Conservation (phyloP, 768 basidiomycete genomes). For the Phaeotremella fagi region DNA sequence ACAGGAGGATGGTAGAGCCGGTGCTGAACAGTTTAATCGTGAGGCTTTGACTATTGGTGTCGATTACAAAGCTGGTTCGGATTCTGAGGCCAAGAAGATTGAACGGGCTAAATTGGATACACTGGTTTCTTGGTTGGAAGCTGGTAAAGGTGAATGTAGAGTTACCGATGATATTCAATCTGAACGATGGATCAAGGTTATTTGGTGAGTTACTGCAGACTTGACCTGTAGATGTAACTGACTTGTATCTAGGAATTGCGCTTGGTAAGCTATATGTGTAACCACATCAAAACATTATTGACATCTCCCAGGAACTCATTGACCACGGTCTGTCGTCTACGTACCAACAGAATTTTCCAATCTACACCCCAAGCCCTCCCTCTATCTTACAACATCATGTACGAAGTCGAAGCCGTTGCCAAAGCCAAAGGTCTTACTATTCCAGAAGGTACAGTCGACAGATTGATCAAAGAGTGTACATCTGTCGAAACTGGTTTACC, state of each 20-base stretch:
- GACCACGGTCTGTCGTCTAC: constrained; percentile 38
- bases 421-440: constrained; percentile 40
- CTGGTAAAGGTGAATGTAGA: constrained; percentile 33
- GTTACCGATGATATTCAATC: constrained; percentile 41
- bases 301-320: constrained; percentile 41
- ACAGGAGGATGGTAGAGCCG: constrained; percentile 16
- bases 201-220: constrained; percentile 39
- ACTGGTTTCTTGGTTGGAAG: constrained; percentile 25
- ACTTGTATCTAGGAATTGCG: not conserved
- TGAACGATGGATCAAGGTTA: constrained; percentile 47
- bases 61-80: constrained; percentile 24
- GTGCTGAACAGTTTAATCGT: constrained; percentile 42
- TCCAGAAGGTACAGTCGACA: constrained; percentile 39
- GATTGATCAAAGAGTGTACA: constrained; percentile 43
- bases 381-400: constrained; percentile 39
- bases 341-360: constrained; percentile 40
- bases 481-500: constrained; percentile 39
- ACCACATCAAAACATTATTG: too few species aligned
- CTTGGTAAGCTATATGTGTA: not conserved
- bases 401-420: constrained; percentile 40
- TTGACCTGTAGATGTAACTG: too few species aligned
- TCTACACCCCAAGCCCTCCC: constrained; percentile 34
- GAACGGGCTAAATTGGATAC: constrained; percentile 32
- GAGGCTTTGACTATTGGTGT: constrained; percentile 45
- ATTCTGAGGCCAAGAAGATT: constrained; percentile 7